Evolutionary conservation across 495 filamentous ascomycete genomes (phyloP).

Genomic region (Echria macrotheca): DNA sequence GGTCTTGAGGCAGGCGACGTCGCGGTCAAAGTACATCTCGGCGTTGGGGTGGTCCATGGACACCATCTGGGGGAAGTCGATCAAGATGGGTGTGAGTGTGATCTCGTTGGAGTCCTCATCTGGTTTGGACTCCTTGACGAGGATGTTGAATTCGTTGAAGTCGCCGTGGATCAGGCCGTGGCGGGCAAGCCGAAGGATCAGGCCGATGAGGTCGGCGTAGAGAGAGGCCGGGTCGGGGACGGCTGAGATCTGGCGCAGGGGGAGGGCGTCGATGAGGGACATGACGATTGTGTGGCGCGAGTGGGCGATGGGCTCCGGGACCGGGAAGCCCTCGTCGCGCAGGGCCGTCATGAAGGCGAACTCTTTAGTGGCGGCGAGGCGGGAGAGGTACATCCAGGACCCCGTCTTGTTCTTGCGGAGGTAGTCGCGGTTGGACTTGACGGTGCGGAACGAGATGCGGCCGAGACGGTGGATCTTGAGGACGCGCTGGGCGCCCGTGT

Average conservation of each 20-base stretch:
- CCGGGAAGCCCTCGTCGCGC: conserved; percentile 73
- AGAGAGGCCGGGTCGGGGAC: conserved; percentile 73
- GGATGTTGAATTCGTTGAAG: conserved; percentile 99
- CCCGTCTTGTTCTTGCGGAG: conserved; percentile 71
- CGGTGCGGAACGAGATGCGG: conserved; percentile 92
- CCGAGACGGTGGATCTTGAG: conserved; percentile 91
- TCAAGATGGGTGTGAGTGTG: conserved; percentile 65
- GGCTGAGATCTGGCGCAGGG: conserved; percentile 74
- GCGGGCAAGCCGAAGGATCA: conserved; percentile 78
- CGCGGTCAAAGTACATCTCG: conserved; percentile 90
- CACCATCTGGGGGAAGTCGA: conserved; percentile 98
- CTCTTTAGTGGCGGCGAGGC: conserved; percentile 87
- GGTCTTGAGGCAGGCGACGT: conserved; percentile 87
- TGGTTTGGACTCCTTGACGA: conserved; percentile 67
- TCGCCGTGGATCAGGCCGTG: conserved; percentile 95
- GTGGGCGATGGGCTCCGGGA: conserved; percentile 80
- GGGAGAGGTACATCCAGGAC: conserved; percentile 93
- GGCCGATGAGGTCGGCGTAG: conserved; percentile 82
- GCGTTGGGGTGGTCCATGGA: conserved; percentile 93
- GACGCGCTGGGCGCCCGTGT: conserved; percentile 58
- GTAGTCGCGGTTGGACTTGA: conserved; percentile 95
- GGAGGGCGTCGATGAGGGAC: conserved; percentile 82
- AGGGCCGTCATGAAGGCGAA: conserved; percentile 89
- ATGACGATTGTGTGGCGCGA: conserved; percentile 94
- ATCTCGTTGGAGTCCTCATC: conserved; percentile 18